phyloP scores from a whole-genome alignment of 768 basidiomycete genomes.

The Mycena galericulata region DNA sequence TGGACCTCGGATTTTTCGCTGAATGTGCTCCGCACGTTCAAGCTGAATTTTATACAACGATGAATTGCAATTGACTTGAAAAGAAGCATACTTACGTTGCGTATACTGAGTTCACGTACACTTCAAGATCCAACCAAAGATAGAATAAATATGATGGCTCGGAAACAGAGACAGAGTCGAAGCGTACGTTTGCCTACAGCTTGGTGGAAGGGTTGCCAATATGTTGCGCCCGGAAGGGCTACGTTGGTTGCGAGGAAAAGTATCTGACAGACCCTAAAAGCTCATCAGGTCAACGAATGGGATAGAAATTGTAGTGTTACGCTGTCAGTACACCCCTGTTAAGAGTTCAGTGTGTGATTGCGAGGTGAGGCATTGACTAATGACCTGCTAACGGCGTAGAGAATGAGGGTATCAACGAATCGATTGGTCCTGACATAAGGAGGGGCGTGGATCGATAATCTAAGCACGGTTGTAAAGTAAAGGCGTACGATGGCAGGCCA shows the following conservation, averaged over 20 bases:
- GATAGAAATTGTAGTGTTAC: not conserved
- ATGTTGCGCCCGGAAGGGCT: constrained; percentile 19
- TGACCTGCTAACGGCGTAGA: constrained; percentile 30
- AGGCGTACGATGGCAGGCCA: constrained; percentile 17
- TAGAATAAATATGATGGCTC: not conserved
- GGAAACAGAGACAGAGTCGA: too few relatives aligned
- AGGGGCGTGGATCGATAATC: not conserved
- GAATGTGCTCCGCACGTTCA: constrained; percentile 18
- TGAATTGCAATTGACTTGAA: not conserved
- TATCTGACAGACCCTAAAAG: constrained; percentile 19
- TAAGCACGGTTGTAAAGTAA: not conserved
- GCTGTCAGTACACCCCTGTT: constrained; percentile 30
- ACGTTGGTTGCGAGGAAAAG: constrained; percentile 15
- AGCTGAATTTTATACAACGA: not conserved
- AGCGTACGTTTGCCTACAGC: constrained; percentile 30
- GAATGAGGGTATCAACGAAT: constrained; percentile 26
- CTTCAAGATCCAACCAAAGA: not conserved
- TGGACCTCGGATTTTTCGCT: not conserved
- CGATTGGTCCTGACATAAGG: constrained; percentile 21
- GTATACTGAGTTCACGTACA: constrained; percentile 24
- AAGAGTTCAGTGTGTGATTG: too few relatives aligned
- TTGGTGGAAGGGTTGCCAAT: constrained; percentile 28
- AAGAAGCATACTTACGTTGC: constrained; percentile 13
- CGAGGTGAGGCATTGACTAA: too few relatives aligned
- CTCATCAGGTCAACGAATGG: not conserved